Evolutionary conservation across 2,329 filamentous ascomycete genomes (phyloP).

Genomic region (Fusarium nelsonii): DNA sequence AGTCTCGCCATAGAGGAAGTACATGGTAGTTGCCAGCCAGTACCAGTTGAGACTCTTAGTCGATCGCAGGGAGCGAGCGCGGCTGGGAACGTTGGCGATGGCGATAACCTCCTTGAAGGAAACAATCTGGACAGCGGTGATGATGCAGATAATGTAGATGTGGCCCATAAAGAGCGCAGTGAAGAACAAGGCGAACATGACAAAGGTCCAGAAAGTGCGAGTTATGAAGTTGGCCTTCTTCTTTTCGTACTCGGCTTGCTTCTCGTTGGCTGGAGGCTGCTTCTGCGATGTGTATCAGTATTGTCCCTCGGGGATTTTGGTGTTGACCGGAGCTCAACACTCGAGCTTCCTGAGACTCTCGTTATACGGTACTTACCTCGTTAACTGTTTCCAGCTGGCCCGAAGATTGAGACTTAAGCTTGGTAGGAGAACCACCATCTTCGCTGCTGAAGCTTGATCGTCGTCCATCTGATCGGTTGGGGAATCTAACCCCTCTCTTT

Average conservation of each 20-base stretch:
- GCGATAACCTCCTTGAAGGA: conserved; percentile 99
- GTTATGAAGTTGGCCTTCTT: conserved; percentile 99
- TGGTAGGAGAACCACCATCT: conserved; percentile 55
- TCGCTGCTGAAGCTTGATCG: conserved; percentile 80
- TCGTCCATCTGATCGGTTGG: conserved; percentile 66
- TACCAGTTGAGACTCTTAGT: conserved; percentile 99
- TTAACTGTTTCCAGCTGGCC: conserved; percentile 52
- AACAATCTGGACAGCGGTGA: conserved; percentile 93
- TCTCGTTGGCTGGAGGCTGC: conserved; percentile 56
- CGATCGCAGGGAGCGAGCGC: conserved; percentile 88
- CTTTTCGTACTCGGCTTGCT: conserved; percentile 85
- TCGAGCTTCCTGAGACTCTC: not conserved
- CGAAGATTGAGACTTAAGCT: conserved; percentile 47
- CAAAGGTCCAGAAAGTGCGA: conserved; percentile 95
- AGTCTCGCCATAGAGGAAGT: conserved; percentile 98
- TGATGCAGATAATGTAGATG: conserved; percentile 94
- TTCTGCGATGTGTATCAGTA: conserved; percentile 53
- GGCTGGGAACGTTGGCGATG: conserved; percentile 93
- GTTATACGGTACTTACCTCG: conserved; percentile 49
- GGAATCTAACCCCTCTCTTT: conserved; percentile 68
- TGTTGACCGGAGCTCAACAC: not conserved
- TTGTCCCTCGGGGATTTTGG: not conserved
- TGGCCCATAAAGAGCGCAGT: conserved; percentile 93
- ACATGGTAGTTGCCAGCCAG: conserved; percentile 98
- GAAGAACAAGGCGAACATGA: conserved; percentile 97